Conservation (phyloP, 129 eudicot genomes). For the Silybum marianum region DNA sequence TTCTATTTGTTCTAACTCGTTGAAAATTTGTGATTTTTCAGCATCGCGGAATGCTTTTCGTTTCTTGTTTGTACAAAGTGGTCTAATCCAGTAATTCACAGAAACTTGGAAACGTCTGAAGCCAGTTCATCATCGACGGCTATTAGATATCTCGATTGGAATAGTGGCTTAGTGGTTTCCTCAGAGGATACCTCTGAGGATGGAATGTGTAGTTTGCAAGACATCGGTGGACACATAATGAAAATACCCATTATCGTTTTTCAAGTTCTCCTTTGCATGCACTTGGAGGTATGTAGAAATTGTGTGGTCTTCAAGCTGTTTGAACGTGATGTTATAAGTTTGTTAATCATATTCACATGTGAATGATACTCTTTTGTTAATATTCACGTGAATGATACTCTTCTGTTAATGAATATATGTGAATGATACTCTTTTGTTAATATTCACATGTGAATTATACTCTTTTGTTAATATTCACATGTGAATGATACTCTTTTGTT, state of each 20-base stretch:
- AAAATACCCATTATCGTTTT: slow-evolving; percentile 78
- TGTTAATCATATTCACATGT: not conserved
- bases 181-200: slow-evolving; percentile 64
- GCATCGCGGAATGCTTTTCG: slow-evolving; percentile 95
- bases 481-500: no score
- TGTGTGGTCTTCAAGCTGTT: slow-evolving; percentile 16
- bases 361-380: not conserved
- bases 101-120: slow-evolving; percentile 52
- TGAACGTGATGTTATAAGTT: not conserved
- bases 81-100: slow-evolving; percentile 87
- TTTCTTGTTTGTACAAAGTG: slow-evolving; percentile 97
- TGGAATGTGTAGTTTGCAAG: slow-evolving; percentile 69
- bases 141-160: slow-evolving; percentile 84
- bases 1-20: slow-evolving; percentile 3
- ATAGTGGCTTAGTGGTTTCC: slow-evolving; percentile 71
- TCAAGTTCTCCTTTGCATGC: slow-evolving; percentile 92
- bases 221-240: slow-evolving; percentile 93
- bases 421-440: no score
- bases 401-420: no score
- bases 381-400: no score
- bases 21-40: slow-evolving; percentile 38
- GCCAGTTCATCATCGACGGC: slow-evolving; percentile 77
- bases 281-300: slow-evolving; percentile 63
- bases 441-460: no score
- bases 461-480: no score